phyloP scores from a whole-genome alignment of 495 filamentous ascomycete species.

The Penicillium coffeae region DNA sequence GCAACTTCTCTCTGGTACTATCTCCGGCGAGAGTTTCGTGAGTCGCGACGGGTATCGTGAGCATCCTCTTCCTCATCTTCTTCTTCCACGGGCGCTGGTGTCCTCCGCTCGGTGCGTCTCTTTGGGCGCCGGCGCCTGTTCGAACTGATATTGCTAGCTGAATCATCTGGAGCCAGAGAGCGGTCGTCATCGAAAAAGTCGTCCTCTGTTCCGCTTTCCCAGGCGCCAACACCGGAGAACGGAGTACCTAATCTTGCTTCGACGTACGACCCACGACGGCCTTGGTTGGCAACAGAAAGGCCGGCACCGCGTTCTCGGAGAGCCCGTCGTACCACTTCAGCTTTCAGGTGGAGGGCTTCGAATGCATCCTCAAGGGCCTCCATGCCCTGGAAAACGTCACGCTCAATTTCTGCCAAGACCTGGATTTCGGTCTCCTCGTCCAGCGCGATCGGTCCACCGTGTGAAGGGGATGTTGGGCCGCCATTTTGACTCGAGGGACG shows the following conservation, averaged over 20 bases:
- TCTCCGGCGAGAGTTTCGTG: slow-evolving; percentile 23
- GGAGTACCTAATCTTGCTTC: slow-evolving; percentile 59
- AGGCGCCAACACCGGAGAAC: slow-evolving; percentile 37
- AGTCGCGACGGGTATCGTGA: slow-evolving; percentile 28
- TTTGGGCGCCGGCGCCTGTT: slow-evolving; percentile 67
- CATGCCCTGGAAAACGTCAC: slow-evolving; percentile 90
- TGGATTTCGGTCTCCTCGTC: slow-evolving; percentile 95
- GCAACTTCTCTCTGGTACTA: no score
- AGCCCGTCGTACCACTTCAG: slow-evolving; percentile 73
- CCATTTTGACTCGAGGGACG: slow-evolving; percentile 40
- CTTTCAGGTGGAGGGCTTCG: slow-evolving; percentile 81
- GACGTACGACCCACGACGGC: slow-evolving; percentile 52
- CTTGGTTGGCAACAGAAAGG: slow-evolving; percentile 71
- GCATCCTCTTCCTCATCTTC: slow-evolving; percentile 60
- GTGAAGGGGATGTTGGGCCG: slow-evolving; percentile 30
- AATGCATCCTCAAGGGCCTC: slow-evolving; percentile 94
- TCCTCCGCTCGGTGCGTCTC: slow-evolving; percentile 66
- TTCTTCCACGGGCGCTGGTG: slow-evolving; percentile 81
- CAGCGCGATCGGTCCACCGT: slow-evolving; percentile 68
- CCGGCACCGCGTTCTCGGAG: slow-evolving; percentile 78
- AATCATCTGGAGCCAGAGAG: slow-evolving; percentile 68
- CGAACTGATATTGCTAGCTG: slow-evolving; percentile 83
- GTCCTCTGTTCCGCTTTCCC: slow-evolving; percentile 57
- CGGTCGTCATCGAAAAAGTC: slow-evolving; percentile 55
- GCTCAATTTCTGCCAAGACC: slow-evolving; percentile 82